Conservation (phyloP, 305 asterid species). For the Nicotiana rustica region DNA sequence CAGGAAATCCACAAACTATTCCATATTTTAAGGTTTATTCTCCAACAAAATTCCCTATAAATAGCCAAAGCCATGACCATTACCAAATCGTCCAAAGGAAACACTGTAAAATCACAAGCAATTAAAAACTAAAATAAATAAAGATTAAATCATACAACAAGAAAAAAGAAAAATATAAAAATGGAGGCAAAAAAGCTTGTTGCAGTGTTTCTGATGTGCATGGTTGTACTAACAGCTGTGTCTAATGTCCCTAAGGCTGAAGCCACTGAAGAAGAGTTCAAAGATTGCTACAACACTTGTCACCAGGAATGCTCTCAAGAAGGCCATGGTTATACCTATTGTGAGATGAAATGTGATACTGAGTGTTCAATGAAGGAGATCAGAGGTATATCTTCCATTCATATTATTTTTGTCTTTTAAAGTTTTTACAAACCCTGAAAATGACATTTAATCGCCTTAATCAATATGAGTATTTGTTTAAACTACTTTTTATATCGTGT, state of each 20-base stretch:
- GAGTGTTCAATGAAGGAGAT: slow-evolving; percentile 37
- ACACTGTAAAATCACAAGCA: slow-evolving; percentile 19
- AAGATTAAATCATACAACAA: neutral
- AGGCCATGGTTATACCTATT: slow-evolving; percentile 41
- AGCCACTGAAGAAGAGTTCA: slow-evolving; percentile 22
- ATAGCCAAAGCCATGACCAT: neutral
- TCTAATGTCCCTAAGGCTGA: slow-evolving; percentile 33
- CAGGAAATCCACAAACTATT: slow-evolving; percentile 15
- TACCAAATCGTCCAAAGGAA: slow-evolving; percentile 20
- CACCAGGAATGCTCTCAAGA: slow-evolving; percentile 1
- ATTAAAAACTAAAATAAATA: neutral
- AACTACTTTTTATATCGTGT: too few species aligned
- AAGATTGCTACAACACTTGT: slow-evolving; percentile 36
- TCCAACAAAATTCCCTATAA: slow-evolving; percentile 10
- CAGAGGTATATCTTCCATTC: slow-evolving; percentile 27
- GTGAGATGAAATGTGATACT: slow-evolving; percentile 50
- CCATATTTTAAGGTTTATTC: neutral
- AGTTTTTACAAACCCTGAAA: neutral
- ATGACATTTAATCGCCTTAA: too few species aligned
- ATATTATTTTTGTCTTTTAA: neutral
- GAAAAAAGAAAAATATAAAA: neutral
- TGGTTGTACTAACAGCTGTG: slow-evolving; percentile 44
- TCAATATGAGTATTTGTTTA: too few species aligned
- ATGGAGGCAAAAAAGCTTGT: slow-evolving; percentile 43
- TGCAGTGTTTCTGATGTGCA: slow-evolving; percentile 44